A percentile compares a stretch with the other conserved stretches of the same genome.
phyloP scores from a whole-genome alignment of 768 basidiomycete genomes.

The Sporobolomyces roseus region DNA sequence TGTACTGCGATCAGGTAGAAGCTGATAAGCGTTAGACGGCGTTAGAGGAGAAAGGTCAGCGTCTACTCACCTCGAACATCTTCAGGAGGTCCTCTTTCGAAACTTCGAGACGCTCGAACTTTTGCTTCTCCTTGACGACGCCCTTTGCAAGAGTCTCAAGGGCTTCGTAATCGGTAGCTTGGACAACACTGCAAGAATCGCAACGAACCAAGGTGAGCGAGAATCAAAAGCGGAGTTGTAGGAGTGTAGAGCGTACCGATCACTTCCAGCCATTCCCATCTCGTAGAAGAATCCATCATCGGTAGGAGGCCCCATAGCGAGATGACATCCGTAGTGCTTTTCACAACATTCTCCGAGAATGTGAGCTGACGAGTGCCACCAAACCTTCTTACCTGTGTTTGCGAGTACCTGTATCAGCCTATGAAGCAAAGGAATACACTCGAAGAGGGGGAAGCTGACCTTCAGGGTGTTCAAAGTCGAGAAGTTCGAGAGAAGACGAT shows the following conservation, averaged over 20 bases:
- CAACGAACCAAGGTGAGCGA: not conserved
- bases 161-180: conserved; percentile 74
- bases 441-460: conserved; percentile 52
- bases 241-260: conserved; percentile 55
- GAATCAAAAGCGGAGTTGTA: not conserved
- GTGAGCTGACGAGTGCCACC: conserved; percentile 99
- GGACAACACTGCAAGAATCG: conserved; percentile 59
- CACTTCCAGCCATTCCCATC: conserved; percentile 70
- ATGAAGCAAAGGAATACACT: not conserved
- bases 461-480: conserved; percentile 90
- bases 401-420: conserved; percentile 38
- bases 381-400: conserved; percentile 78
- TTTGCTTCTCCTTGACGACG: conserved; percentile 93
- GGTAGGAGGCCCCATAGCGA: conserved; percentile 93
- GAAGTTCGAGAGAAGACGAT: conserved; percentile 70
- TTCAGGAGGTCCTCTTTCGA: conserved; percentile 91
- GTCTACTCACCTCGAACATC: conserved; percentile 88
- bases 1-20: conserved; percentile 63
- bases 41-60: too few relatives aligned
- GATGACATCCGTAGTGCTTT: conserved; percentile 91
- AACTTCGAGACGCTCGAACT: conserved; percentile 88
- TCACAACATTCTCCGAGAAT: conserved; percentile 95
- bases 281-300: conserved; percentile 99
- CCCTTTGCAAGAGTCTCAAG: conserved; percentile 83
- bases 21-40: too few relatives aligned